Conservation (phyloP, 768 basidiomycete genomes). For the Aureoboletus auriporus region DNA sequence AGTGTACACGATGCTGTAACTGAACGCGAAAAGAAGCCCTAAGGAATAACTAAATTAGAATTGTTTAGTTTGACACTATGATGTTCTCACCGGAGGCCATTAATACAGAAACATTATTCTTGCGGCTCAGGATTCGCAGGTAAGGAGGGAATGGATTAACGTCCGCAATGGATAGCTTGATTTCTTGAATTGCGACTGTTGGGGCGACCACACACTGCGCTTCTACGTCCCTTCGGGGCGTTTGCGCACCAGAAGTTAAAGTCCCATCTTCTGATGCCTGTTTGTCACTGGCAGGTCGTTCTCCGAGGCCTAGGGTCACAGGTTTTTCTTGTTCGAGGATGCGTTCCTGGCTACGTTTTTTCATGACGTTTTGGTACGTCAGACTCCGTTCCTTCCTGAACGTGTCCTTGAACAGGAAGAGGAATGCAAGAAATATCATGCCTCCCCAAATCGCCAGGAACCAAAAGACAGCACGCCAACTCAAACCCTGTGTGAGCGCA, state of each 20-base stretch:
- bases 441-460: constrained; percentile 69
- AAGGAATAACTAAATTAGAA: not conserved
- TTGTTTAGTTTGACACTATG: not conserved
- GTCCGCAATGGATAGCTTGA: constrained; percentile 61
- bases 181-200: constrained; percentile 22
- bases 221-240: constrained; percentile 23
- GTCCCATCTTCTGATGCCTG: not conserved
- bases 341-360: constrained; percentile 33
- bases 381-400: constrained; percentile 81
- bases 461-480: constrained; percentile 86
- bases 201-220: constrained; percentile 10
- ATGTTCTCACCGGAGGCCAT: constrained; percentile 26
- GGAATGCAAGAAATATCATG: constrained; percentile 49
- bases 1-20: constrained; percentile 69
- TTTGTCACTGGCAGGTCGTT: constrained; percentile 9
- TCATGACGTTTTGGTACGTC: constrained; percentile 68
- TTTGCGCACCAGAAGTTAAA: not conserved
- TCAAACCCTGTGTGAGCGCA: constrained; percentile 57
- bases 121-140: constrained; percentile 48
- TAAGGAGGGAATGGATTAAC: constrained; percentile 72
- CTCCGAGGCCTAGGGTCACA: not conserved
- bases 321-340: constrained; percentile 15
- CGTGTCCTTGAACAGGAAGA: constrained; percentile 77
- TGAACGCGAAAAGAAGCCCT: constrained; percentile 71
- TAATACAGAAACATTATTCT: constrained; percentile 66